Evolutionary conservation across 2,329 filamentous ascomycete genomes (phyloP).

Genomic region (Berkeleyomyces basicola): DNA sequence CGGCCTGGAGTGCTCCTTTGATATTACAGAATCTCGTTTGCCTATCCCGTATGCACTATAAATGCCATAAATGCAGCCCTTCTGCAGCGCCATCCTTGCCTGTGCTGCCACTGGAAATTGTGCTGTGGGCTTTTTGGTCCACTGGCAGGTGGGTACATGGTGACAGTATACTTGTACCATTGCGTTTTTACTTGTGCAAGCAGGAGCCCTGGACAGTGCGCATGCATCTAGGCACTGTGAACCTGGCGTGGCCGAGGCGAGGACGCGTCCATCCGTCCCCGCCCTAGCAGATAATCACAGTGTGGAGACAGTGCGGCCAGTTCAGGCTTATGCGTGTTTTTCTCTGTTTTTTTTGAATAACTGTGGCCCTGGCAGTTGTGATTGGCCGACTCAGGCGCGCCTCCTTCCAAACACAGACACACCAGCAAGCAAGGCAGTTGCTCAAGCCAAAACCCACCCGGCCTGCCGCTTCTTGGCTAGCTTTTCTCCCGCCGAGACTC

Average conservation of each 20-base stretch:
- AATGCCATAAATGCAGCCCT: constrained; percentile 2
- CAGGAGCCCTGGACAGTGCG: not conserved
- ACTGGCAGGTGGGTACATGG: constrained; percentile 2
- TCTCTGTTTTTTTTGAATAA: not conserved
- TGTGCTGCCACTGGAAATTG: constrained; percentile 2
- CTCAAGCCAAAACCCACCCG: constrained; percentile 6
- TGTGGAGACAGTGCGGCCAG: not conserved
- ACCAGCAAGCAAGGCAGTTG: not conserved
- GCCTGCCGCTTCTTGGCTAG: not conserved
- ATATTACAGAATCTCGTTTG: constrained; percentile 5
- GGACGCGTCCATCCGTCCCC: not conserved
- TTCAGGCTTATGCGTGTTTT: constrained; percentile 10
- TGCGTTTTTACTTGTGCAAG: not conserved
- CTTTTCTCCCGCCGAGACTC: not conserved
- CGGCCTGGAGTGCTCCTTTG: not conserved
- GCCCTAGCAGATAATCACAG: not conserved
- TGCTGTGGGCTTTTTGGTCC: constrained; percentile 5
- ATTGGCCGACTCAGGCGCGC: constrained; percentile 11
- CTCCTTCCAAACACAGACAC: constrained; percentile 8
- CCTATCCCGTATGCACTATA: not conserved
- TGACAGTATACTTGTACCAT: not conserved
- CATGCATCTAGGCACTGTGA: not conserved
- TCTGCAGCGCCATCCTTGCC: constrained; percentile 10
- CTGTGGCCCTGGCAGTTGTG: not conserved
- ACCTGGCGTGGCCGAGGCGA: not conserved